Evolutionary conservation across 306 rosid species (phyloP).

Genomic region (Styphnolobium japonicum): DNA sequence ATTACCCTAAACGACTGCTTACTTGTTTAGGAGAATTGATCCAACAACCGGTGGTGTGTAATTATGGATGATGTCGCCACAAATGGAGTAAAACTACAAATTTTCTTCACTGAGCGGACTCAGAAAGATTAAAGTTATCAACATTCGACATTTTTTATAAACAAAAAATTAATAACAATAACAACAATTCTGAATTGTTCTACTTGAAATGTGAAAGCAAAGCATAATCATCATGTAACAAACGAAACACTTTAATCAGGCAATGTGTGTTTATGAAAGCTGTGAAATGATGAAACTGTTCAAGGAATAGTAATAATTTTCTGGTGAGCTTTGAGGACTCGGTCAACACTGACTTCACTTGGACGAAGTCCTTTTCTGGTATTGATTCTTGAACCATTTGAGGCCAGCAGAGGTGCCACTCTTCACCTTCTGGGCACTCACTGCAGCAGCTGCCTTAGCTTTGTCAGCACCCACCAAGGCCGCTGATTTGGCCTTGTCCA

Average conservation of each 20-base stretch:
- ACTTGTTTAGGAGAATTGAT: not conserved
- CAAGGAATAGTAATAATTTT: not conserved
- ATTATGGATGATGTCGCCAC: not conserved
- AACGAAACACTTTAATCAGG: not conserved
- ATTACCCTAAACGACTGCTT: no score
- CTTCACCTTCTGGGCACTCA: conserved; percentile 43
- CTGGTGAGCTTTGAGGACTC: not conserved
- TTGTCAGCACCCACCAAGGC: conserved; percentile 47
- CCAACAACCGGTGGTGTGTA: no score
- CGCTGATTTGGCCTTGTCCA: conserved; percentile 54
- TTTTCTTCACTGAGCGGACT: not conserved
- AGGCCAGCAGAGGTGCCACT: conserved; percentile 65
- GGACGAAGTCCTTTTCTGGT: conserved; percentile 56
- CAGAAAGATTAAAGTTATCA: not conserved
- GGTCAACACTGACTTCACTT: conserved; percentile 35
- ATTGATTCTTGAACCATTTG: conserved; percentile 75
- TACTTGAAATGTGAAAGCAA: not conserved
- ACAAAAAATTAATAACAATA: not conserved
- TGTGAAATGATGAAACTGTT: conserved; percentile 1
- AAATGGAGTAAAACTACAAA: not conserved
- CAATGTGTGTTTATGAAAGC: conserved; percentile 27
- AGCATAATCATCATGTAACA: not conserved
- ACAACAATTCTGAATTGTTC: conserved; percentile 11
- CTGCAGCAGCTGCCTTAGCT: conserved; percentile 37
- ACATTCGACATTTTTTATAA: conserved; percentile 7